A percentile compares a stretch with the other conserved stretches of the same genome.
phyloP scores from a whole-genome alignment of 768 basidiomycete genomes.

The Fibroporia radiculosa region DNA sequence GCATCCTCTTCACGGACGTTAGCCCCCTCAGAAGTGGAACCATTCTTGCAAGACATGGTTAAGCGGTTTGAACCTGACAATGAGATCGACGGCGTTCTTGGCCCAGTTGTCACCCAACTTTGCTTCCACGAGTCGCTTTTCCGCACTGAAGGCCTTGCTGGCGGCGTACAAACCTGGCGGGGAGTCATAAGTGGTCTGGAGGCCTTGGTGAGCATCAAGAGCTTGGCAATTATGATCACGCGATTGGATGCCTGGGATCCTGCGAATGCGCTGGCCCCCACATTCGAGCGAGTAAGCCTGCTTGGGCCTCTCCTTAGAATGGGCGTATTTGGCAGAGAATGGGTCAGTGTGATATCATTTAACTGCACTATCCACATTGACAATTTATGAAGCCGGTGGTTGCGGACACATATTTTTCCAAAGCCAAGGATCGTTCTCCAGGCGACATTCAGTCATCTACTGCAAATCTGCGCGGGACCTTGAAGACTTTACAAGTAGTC shows the following conservation, averaged over 20 bases:
- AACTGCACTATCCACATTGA: constrained; percentile 1
- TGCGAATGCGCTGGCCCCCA: constrained; percentile 42
- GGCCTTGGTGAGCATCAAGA: constrained; percentile 72
- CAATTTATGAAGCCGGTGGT: constrained; percentile 54
- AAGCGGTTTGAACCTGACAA: constrained; percentile 72
- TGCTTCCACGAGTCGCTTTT: constrained; percentile 60
- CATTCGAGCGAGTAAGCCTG: constrained; percentile 59
- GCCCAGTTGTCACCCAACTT: constrained; percentile 55
- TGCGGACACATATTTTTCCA: constrained; percentile 75
- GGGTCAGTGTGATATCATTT: constrained; percentile 43
- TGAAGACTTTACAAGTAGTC: constrained; percentile 74
- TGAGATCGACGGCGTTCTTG: constrained; percentile 74
- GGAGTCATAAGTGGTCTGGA: constrained; percentile 76
- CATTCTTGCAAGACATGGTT: constrained; percentile 79
- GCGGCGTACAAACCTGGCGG: constrained; percentile 80
- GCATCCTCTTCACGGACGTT: constrained; percentile 43
- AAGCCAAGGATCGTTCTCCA: constrained; percentile 66
- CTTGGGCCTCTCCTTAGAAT: constrained; percentile 82
- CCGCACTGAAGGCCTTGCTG: constrained; percentile 61
- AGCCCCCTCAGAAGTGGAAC: constrained; percentile 59
- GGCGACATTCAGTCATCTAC: constrained; percentile 78
- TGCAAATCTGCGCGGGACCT: constrained; percentile 76
- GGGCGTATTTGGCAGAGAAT: constrained; percentile 83
- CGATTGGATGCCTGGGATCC: constrained; percentile 72
- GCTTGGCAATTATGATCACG: constrained; percentile 76